A percentile compares a stretch with the other conserved stretches of the same genome.
Evolutionary conservation across 257 asterid species (phyloP).

Genomic region (Ehretia macrophylla): DNA sequence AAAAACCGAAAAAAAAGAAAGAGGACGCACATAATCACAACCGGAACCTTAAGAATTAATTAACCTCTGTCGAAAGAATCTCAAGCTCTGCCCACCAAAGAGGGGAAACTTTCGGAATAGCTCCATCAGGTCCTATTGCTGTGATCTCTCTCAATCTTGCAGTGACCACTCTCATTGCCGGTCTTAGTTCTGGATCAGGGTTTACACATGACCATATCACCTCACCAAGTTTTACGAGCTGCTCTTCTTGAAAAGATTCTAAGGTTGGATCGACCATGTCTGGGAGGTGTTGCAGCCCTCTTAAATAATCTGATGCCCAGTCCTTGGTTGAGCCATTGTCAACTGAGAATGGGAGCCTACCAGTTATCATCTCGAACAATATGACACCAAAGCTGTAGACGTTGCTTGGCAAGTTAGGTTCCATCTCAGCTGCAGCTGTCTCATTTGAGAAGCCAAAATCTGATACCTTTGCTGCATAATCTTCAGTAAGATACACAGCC

Average conservation of each 20-base stretch:
- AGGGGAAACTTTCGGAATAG: constrained; percentile 62
- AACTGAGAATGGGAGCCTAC: constrained; percentile 58
- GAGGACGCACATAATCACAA: constrained; percentile 13
- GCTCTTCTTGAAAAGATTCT: constrained; percentile 39
- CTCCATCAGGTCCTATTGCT: constrained; percentile 63
- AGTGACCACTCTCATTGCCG: constrained; percentile 47
- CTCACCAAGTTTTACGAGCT: constrained; percentile 42
- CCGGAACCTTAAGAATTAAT: constrained; percentile 16
- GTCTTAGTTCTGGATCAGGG: constrained; percentile 46
- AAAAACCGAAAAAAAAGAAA: background rate
- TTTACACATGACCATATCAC: constrained; percentile 49
- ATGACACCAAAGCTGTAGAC: constrained; percentile 76
- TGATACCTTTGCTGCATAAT: constrained; percentile 82
- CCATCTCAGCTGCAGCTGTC: constrained; percentile 26
- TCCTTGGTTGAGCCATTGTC: constrained; percentile 44
- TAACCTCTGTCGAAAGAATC: constrained; percentile 45
- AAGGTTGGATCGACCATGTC: constrained; percentile 64
- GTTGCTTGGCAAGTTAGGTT: constrained; percentile 34
- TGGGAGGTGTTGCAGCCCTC: constrained; percentile 27
- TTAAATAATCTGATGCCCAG: constrained; percentile 71
- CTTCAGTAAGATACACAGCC: constrained; percentile 64
- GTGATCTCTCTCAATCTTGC: constrained; percentile 61
- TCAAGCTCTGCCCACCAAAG: constrained; percentile 98
- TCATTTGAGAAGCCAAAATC: constrained; percentile 51
- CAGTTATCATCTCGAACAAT: constrained; percentile 65